Base-by-base conservation (phyloP, 2,329 filamentous ascomycete genomes). In the Calonectria leucothoes region DNA sequence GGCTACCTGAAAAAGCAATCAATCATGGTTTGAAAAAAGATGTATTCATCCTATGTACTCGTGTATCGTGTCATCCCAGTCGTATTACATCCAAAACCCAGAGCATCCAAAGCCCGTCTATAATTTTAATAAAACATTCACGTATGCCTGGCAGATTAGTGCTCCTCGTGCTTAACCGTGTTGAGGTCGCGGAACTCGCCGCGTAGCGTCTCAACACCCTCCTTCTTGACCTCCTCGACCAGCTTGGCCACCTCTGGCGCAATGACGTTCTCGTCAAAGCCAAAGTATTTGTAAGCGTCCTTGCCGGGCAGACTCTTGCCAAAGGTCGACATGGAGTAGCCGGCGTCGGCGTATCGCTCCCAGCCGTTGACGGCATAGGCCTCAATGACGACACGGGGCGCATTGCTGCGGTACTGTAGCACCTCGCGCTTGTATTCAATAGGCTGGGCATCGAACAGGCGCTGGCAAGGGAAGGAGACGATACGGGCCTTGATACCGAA, bases 311-410 rank as follows among this genome's bases (percentile, higher is more conserved):
- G 79, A 20, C 86, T 89, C 78, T 92, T 89, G 0, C 90, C 90
- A 75, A 91, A 92, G 0, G 84, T 83, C 55, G 85, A 85, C 86
- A 92, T 88, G 61, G 85, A 88, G 72, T 86, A 86, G 1, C 87
- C 89, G 0, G 90, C 90, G 79, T 91, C 88, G 0, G 90, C 90
- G 77, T 91, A 92, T 25, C 90, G 81, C 82, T 92, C 91, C 90
- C 90, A 92, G 0, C 90, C 89, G 72, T 89, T 88, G 1, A 87
- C 84, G 1, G 88, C 86, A 78, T 91, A 92, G 0, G 90, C 89
- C 81, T 93, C 91, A 52, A 93, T 89, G 6, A 92, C 88, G 20
- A 93, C 88, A 1, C 85, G 82, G 0, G 89, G 88, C 2, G 86
- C 83, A 52, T 85, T 84, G 76, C 85, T 83, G 33, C 84, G 83